These are phyloP conservation scores for Penicillium silybi DNA, from an alignment of 495 filamentous ascomycete genomes.

Conservation along the genomic window DNA sequence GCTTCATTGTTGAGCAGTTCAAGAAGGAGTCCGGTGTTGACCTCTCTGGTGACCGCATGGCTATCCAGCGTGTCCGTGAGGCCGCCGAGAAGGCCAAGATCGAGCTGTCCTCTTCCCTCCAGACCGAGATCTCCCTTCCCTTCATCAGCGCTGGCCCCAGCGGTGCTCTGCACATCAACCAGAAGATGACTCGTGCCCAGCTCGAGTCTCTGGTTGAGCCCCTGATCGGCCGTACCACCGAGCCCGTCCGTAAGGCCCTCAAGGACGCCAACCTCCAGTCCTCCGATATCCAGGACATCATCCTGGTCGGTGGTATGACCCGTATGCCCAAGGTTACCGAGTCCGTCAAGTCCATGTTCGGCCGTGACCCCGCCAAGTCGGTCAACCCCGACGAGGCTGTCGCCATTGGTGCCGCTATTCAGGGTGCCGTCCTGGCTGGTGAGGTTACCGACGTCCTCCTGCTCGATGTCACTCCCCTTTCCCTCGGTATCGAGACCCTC, in stretches of 20 bases:
- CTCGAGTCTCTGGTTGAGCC: slow-evolving; percentile 93
- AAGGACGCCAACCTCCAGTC: slow-evolving; percentile 95
- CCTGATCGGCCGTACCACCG: slow-evolving; percentile 78
- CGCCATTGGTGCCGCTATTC: slow-evolving; percentile 95
- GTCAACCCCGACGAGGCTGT: slow-evolving; percentile 99
- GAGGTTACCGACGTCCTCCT: slow-evolving; percentile 95
- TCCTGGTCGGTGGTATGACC: slow-evolving; percentile 99
- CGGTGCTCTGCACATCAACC: slow-evolving; percentile 97
- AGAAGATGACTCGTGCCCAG: slow-evolving; percentile 87
- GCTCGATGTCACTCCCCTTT: slow-evolving; percentile 95
- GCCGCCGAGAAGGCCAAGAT: slow-evolving; percentile 99
- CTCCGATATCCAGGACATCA: slow-evolving; percentile 97
- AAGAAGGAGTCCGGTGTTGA: slow-evolving; percentile 95
- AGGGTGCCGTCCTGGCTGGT: slow-evolving; percentile 94
- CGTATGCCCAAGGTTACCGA: slow-evolving; percentile 99
- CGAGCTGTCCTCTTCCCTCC: slow-evolving; percentile 91
- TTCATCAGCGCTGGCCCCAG: slow-evolving; percentile 97
- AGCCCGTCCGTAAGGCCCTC: slow-evolving; percentile 93
- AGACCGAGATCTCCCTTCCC: slow-evolving; percentile 92
- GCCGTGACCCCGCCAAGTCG: slow-evolving; percentile 96
- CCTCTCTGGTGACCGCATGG: slow-evolving; percentile 92
- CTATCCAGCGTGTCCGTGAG: slow-evolving; percentile 98
- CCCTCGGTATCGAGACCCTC: slow-evolving; percentile 98
- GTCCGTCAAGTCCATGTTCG: slow-evolving; percentile 96
- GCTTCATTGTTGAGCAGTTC: slow-evolving; percentile 91